These are phyloP conservation scores for Chaetomium fimeti DNA, from an alignment of 495 filamentous ascomycete species.

Conservation along the genomic window DNA sequence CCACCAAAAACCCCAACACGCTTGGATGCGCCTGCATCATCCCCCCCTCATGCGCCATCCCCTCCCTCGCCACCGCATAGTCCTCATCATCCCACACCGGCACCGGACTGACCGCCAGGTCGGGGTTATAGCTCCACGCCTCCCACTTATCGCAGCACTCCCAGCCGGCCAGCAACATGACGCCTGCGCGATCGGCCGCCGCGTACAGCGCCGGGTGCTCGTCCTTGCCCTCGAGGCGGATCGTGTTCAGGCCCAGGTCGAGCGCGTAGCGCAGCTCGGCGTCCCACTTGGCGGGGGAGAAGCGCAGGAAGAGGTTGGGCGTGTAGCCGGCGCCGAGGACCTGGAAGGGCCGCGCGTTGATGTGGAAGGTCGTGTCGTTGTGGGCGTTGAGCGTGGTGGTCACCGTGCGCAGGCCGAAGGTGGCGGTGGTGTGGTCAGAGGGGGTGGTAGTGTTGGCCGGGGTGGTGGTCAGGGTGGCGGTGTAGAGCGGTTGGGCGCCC, in stretches of 20 bases:
- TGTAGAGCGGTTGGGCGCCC: constrained; percentile 49
- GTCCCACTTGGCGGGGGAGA: constrained; percentile 44
- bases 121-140: constrained; percentile 60
- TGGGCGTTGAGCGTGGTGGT: constrained; percentile 49
- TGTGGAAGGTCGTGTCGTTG: constrained; percentile 55
- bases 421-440: constrained; percentile 45
- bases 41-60: constrained; percentile 59
- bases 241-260: constrained; percentile 61
- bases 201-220: constrained; percentile 61
- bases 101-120: constrained; percentile 40
- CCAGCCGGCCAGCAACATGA: constrained; percentile 65
- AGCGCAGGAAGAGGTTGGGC: constrained; percentile 62
- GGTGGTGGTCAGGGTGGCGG: constrained; percentile 40
- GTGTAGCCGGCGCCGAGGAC: constrained; percentile 61
- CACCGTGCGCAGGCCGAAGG: constrained; percentile 59
- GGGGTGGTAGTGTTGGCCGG: constrained; percentile 34
- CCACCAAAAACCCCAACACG: constrained; percentile 57
- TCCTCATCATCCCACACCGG: constrained; percentile 53
- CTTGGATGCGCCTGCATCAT: constrained; percentile 60
- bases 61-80: constrained; percentile 52
- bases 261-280: constrained; percentile 52
- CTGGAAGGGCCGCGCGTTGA: constrained; percentile 59
- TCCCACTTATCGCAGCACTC: constrained; percentile 73
- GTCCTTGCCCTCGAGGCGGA: constrained; percentile 64
- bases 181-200: constrained; percentile 55